Evolutionary conservation across 768 basidiomycete genomes (phyloP).

Genomic region (Lactarius pseudohatsudake): DNA sequence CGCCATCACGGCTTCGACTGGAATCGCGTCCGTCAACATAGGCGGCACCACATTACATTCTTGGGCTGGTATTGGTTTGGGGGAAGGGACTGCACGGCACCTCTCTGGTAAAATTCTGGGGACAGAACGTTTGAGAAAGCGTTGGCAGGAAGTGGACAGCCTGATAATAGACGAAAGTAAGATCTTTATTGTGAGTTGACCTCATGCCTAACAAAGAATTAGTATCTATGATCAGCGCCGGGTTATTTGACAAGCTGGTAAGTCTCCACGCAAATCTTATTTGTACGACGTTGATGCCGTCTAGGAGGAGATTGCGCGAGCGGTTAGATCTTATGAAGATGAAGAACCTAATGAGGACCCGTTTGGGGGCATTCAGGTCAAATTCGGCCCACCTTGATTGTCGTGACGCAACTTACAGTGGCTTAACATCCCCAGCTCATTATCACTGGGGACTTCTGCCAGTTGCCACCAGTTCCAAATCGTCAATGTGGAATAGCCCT

Average conservation of each 20-base stretch:
- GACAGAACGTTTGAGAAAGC: constrained; percentile 41
- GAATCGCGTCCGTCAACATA: constrained; percentile 81
- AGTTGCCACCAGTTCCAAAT: constrained; percentile 77
- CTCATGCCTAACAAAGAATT: constrained; percentile 6
- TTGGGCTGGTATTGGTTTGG: constrained; percentile 80
- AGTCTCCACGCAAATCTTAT: constrained; percentile 17
- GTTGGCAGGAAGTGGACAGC: constrained; percentile 63
- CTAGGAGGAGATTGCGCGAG: constrained; percentile 63
- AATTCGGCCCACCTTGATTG: not conserved
- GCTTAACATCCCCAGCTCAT: constrained; percentile 56
- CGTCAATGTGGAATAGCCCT: constrained; percentile 48
- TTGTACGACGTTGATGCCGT: constrained; percentile 26
- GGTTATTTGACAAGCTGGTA: constrained; percentile 79
- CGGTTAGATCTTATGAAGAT: constrained; percentile 41
- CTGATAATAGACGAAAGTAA: constrained; percentile 86
- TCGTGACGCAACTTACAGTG: constrained; percentile 16
- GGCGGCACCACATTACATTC: constrained; percentile 81
- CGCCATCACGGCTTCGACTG: constrained; percentile 80
- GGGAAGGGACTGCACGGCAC: constrained; percentile 51
- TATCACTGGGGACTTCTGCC: constrained; percentile 88
- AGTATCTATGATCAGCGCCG: constrained; percentile 91
- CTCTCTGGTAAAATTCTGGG: constrained; percentile 55
- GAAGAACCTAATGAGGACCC: constrained; percentile 42
- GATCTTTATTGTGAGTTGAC: constrained; percentile 29
- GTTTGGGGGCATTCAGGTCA: constrained; percentile 86